These are phyloP conservation scores for Rubia tinctorum DNA, from an alignment of 305 asterid genomes.

Conservation along the genomic window DNA sequence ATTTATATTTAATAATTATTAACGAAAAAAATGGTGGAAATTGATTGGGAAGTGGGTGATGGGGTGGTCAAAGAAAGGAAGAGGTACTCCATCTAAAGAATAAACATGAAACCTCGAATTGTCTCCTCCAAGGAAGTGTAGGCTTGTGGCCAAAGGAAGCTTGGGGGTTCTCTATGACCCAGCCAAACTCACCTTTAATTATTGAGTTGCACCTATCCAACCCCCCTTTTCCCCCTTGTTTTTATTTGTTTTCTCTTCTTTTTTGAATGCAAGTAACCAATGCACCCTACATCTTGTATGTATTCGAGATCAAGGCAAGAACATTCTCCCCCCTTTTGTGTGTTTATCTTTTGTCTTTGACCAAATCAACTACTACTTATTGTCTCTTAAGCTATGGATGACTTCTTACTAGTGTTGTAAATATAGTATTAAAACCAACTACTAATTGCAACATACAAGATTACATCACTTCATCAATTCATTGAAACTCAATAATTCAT, in stretches of 20 bases:
- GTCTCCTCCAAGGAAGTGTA: constrained; percentile 82
- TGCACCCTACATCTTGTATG: constrained; percentile 7
- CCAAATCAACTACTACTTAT: not conserved
- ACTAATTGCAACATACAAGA: too few relatives aligned
- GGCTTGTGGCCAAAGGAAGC: constrained; percentile 75
- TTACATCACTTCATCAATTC: too few relatives aligned
- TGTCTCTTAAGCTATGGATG: not conserved
- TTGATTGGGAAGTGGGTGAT: constrained; percentile 6
- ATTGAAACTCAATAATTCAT: too few relatives aligned
- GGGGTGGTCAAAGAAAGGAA: constrained; percentile 31
- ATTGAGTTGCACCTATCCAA: constrained; percentile 33
- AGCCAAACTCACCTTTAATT: constrained; percentile 25
- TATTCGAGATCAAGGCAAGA: constrained; percentile 6
- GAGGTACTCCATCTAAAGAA: constrained; percentile 35
- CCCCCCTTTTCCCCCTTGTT: constrained; percentile 21
- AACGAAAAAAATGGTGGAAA: not conserved
- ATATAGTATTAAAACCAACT: too few relatives aligned
- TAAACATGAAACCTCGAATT: constrained; percentile 61
- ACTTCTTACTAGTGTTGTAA: too few relatives aligned
- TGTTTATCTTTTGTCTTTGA: constrained; percentile 1
- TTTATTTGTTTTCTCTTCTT: not conserved
- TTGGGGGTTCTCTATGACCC: constrained; percentile 22
- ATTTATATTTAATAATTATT: too few relatives aligned
- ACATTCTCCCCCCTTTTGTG: not conserved
- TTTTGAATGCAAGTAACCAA: constrained; percentile 17